Evolutionary conservation across 257 asterid genomes (phyloP).

Genomic region (Solanum habrochaites): DNA sequence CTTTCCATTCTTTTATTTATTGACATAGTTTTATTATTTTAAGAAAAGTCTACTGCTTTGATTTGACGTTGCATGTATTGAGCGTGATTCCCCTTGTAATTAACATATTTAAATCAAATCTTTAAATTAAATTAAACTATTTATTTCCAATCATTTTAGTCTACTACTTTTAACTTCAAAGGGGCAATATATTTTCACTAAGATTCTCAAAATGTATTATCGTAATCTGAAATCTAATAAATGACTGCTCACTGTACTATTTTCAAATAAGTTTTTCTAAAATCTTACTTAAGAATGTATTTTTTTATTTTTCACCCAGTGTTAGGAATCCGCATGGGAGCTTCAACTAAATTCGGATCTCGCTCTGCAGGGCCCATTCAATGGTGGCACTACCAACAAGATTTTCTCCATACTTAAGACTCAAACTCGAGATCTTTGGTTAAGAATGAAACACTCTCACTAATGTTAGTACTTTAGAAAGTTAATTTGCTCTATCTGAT

Average conservation of each 20-base stretch:
- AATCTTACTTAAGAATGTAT: background rate
- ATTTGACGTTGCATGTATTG: background rate
- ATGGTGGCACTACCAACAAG: rapidly evolving
- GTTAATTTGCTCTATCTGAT: background rate
- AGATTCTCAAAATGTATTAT: background rate
- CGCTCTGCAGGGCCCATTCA: too few relatives aligned
- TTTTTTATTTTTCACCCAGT: too few relatives aligned
- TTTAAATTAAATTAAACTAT: background rate
- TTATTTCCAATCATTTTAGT: background rate
- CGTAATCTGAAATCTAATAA: background rate
- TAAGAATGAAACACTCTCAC: too few relatives aligned
- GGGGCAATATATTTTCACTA: too few relatives aligned
- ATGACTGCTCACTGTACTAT: background rate
- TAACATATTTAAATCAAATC: background rate
- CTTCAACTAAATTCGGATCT: too few relatives aligned
- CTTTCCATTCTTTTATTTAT: background rate
- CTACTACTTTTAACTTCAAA: background rate
- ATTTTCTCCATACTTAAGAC: too few relatives aligned
- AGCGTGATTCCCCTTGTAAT: background rate
- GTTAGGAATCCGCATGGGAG: too few relatives aligned
- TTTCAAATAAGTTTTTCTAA: background rate
- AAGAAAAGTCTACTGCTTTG: background rate
- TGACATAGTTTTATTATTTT: background rate
- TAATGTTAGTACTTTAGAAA: background rate
- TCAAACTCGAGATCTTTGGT: rapidly evolving